phyloP scores from a whole-genome alignment of 805 yeast genomes.

The Saccharomycopsis amapae region DNA sequence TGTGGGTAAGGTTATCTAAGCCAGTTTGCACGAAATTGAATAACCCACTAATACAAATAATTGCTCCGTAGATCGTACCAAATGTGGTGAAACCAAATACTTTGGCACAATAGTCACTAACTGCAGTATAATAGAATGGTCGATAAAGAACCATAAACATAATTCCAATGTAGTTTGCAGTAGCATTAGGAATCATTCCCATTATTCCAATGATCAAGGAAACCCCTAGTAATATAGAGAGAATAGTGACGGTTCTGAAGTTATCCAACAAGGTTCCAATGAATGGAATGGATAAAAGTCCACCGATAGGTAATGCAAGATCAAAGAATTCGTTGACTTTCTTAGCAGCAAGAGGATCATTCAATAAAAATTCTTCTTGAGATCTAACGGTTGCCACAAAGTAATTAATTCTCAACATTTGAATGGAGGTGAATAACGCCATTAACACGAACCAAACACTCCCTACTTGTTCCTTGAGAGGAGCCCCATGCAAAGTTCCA shows the following conservation, averaged over 20 bases:
- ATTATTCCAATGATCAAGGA: slow-evolving; percentile 62
- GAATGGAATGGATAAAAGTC: slow-evolving; percentile 78
- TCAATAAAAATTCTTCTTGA: slow-evolving; percentile 70
- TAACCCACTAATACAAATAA: slow-evolving; percentile 77
- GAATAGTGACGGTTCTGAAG: slow-evolving; percentile 51
- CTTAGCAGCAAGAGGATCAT: slow-evolving; percentile 43
- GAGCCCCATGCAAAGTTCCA: slow-evolving; percentile 13
- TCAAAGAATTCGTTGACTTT: slow-evolving; percentile 71
- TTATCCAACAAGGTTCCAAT: slow-evolving; percentile 78
- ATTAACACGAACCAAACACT: slow-evolving; percentile 75
- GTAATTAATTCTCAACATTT: slow-evolving; percentile 87
- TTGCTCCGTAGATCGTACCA: slow-evolving; percentile 84
- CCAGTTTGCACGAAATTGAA: slow-evolving; percentile 65
- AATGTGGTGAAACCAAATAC: slow-evolving; percentile 90
- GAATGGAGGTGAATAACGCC: slow-evolving; percentile 73
- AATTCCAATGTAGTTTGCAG: slow-evolving; percentile 62
- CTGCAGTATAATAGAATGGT: slow-evolving; percentile 89
- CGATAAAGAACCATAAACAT: slow-evolving; percentile 69
- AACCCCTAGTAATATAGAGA: slow-evolving; percentile 42
- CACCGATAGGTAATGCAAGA: slow-evolving; percentile 82
- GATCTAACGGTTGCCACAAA: slow-evolving; percentile 85
- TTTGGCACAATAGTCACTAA: slow-evolving; percentile 85
- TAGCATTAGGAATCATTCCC: slow-evolving; percentile 49
- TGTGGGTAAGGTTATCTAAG: slow-evolving; percentile 67
- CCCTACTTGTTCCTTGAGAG: slow-evolving; percentile 33